Evolutionary conservation across 2,329 filamentous ascomycete genomes (phyloP).

Genomic region (Arthrobotrys pseudoclavata): DNA sequence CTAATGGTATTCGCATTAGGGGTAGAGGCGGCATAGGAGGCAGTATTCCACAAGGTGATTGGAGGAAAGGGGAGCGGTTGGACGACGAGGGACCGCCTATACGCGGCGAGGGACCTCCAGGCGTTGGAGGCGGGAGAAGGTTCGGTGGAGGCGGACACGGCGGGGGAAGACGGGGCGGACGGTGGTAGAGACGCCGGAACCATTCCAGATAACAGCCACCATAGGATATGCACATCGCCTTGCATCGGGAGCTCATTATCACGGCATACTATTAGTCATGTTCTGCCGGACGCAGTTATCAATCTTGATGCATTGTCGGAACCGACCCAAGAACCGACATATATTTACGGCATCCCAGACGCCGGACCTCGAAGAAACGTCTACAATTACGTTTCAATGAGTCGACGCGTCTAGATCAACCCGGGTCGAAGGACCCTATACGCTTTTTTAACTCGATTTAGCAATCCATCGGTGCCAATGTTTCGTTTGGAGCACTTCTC

Average conservation of each 20-base stretch:
- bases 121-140: slow-evolving; percentile 33
- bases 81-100: slow-evolving; percentile 43
- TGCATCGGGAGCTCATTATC: background rate
- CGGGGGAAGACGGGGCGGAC: slow-evolving; percentile 40
- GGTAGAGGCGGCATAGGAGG: slow-evolving; percentile 49
- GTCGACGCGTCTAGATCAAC: slow-evolving; percentile 1
- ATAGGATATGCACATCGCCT: background rate
- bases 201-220: background rate
- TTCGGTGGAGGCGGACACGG: slow-evolving; percentile 46
- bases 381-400: background rate
- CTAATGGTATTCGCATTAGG: slow-evolving; percentile 53
- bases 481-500: slow-evolving; percentile 34
- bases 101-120: slow-evolving; percentile 33
- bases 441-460: slow-evolving; percentile 11
- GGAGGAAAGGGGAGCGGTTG: slow-evolving; percentile 54
- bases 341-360: slow-evolving; percentile 1
- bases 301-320: background rate
- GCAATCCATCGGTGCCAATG: slow-evolving; percentile 30
- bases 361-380: background rate
- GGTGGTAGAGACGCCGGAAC: slow-evolving; percentile 34
- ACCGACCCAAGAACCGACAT: background rate
- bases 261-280: slow-evolving; percentile 6
- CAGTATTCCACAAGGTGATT: slow-evolving; percentile 44
- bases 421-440: background rate
- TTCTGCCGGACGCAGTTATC: background rate